These are phyloP conservation scores for Kodamaea derodonti DNA, from an alignment of 1,139 yeast genomes.

Conservation along the genomic window DNA sequence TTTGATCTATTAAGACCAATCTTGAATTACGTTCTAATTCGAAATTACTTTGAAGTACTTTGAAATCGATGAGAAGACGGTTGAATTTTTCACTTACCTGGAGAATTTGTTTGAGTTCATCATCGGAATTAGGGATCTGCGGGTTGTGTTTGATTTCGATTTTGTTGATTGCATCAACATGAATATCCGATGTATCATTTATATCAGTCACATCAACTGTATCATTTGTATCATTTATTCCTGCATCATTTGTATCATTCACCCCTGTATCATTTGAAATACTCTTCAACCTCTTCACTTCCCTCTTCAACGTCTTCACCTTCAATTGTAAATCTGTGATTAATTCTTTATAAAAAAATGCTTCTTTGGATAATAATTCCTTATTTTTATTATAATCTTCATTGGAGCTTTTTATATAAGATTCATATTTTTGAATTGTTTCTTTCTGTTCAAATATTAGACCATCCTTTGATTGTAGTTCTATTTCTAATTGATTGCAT, in stretches of 20 bases:
- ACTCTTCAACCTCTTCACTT: constrained; percentile 11
- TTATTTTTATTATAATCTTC: constrained; percentile 23
- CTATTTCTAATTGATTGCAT: constrained; percentile 21
- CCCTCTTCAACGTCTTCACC: constrained; percentile 23
- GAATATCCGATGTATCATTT: background rate
- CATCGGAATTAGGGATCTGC: constrained; percentile 1
- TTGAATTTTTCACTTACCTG: constrained; percentile 24
- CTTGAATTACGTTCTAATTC: constrained; percentile 50
- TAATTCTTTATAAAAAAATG: constrained; percentile 29
- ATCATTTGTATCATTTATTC: background rate
- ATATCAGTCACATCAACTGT: background rate
- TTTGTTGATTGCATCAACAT: background rate
- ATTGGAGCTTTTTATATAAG: constrained; percentile 17
- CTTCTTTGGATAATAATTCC: constrained; percentile 28
- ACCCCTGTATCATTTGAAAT: background rate
- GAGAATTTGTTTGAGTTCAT: constrained; percentile 12
- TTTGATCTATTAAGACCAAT: constrained; percentile 50
- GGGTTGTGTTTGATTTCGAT: background rate
- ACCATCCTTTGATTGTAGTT: constrained; percentile 16
- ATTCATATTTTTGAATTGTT: constrained; percentile 19
- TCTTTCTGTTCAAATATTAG: constrained; percentile 18
- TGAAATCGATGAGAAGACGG: constrained; percentile 34
- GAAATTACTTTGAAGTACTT: constrained; percentile 37
- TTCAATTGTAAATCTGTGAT: constrained; percentile 30
- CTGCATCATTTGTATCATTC: background rate